Evolutionary conservation across 768 basidiomycete genomes (phyloP), one percentile per base, ranked within the genome.

Genomic region (Rubroboletus pulcherrimus): DNA sequence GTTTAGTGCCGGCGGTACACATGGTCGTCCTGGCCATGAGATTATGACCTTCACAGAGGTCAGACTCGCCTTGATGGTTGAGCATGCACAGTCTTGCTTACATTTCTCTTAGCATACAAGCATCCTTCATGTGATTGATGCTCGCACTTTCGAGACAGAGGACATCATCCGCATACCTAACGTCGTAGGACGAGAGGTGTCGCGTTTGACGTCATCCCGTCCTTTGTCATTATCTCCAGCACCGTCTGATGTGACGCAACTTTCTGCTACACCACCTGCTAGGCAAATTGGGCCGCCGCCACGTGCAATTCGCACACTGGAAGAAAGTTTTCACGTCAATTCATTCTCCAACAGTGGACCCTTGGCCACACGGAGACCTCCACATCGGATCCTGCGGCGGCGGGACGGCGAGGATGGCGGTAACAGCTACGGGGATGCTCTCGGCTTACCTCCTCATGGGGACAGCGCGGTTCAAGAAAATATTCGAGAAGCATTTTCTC

Each of bases 21-120:
- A 71, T 50, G 78, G 74, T 56, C 71, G 72, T 14, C 64, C 73
- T 43, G 81, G 83, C 26, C 80, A 82, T 57, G 94, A 96, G 70
- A 70, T 94, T 1, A 82, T 96, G 82, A 85, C 84, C 0, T 97
- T 94, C 72, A 92, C 93, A 15, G 93, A 95, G 84, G 92, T 93
- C 58, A 52, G 82, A 56, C 8, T 51, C 15, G 14, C 30, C 42
- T 29, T 56, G 3, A 2, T 29, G n/a, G 9, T 35, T 5, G 34
- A 51, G 17, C 21, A 47, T 30, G 45, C 33, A 10, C 17, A 4
- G 34, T 21, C 51, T 55, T 47, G 11, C 48, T 63, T 24, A 69
- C 57, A 12, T 47, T 45, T 53, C 31, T 46, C 17, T 21, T 61
- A 94, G 90, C 93, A 96, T 67, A 89, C 90, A 2, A 86, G 82